These are phyloP conservation scores for Alternaria conjuncta DNA, from an alignment of 2,329 filamentous ascomycete genomes.

Conservation along the genomic window DNA sequence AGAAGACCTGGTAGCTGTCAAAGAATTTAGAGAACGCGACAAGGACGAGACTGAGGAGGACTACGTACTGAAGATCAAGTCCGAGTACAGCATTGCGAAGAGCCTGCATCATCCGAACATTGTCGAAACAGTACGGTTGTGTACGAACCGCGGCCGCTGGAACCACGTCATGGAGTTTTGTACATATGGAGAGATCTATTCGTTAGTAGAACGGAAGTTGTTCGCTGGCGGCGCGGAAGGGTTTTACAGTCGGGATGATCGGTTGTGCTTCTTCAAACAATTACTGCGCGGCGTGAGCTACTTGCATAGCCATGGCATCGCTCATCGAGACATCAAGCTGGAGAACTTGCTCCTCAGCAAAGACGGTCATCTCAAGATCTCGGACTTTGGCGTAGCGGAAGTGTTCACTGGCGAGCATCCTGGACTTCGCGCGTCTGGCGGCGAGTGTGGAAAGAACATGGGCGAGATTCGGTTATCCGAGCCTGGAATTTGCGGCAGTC, in stretches of 20 bases:
- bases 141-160: slow-evolving; percentile 75
- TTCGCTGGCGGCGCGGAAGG: slow-evolving; percentile 60
- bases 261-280: slow-evolving; percentile 88
- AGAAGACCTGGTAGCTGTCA: slow-evolving; percentile 81
- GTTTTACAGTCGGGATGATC: slow-evolving; percentile 68
- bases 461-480: slow-evolving; percentile 72
- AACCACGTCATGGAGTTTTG: slow-evolving; percentile 96
- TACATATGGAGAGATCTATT: slow-evolving; percentile 79
- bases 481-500: slow-evolving; percentile 82
- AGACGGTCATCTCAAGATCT: slow-evolving; percentile 85
- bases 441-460: slow-evolving; percentile 77
- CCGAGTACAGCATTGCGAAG: slow-evolving; percentile 87
- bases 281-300: slow-evolving; percentile 82
- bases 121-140: slow-evolving; percentile 78
- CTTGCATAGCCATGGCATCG: slow-evolving; percentile 82
- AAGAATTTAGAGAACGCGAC: slow-evolving; percentile 81
- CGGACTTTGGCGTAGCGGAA: slow-evolving; percentile 88
- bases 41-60: slow-evolving; percentile 73
- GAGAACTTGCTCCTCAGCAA: slow-evolving; percentile 83
- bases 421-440: slow-evolving; percentile 73
- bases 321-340: slow-evolving; percentile 88
- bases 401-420: slow-evolving; percentile 85
- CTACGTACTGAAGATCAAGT: slow-evolving; percentile 89
- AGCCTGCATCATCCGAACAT: slow-evolving; percentile 87
- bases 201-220: slow-evolving; percentile 68